These are phyloP conservation scores for Groenewaldozyma auringiensis DNA, from an alignment of 1,139 yeast genomes.

Conservation along the genomic window DNA sequence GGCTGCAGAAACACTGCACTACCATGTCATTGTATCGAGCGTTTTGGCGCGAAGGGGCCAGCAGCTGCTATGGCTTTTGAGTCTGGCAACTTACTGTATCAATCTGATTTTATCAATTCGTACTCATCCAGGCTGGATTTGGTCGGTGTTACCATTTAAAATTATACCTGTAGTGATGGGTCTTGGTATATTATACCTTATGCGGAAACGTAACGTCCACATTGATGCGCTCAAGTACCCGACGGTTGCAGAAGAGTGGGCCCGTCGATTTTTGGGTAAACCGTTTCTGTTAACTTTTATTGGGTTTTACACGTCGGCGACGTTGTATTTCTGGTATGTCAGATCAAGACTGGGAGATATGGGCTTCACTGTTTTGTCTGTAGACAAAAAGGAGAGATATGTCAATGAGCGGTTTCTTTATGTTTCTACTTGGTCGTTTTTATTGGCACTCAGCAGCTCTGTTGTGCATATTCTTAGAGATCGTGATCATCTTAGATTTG, in stretches of 20 bases:
- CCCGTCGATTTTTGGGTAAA: constrained; percentile 40
- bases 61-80: constrained; percentile 21
- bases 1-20: constrained; percentile 17
- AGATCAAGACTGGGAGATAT: constrained; percentile 28
- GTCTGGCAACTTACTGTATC: constrained; percentile 16
- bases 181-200: constrained; percentile 22
- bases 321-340: constrained; percentile 31
- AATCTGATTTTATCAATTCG: constrained; percentile 13
- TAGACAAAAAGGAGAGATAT: not conserved
- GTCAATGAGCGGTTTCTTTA: constrained; percentile 57
- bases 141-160: constrained; percentile 23
- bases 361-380: constrained; percentile 19
- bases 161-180: constrained; percentile 19
- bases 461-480: constrained; percentile 50
- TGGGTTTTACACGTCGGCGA: constrained; percentile 38
- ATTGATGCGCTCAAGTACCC: constrained; percentile 14
- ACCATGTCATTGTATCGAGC: constrained; percentile 22
- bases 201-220: constrained; percentile 25
- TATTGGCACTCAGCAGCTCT: constrained; percentile 43
- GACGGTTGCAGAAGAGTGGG: constrained; percentile 24
- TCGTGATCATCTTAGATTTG: constrained; percentile 51
- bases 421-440: constrained; percentile 39
- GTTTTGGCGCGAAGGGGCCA: constrained; percentile 27
- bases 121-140: constrained; percentile 15
- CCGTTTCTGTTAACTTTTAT: constrained; percentile 34